phyloP scores from a whole-genome alignment of 1,139 yeast genomes.

The Nadsonia starkeyi-henricii region DNA sequence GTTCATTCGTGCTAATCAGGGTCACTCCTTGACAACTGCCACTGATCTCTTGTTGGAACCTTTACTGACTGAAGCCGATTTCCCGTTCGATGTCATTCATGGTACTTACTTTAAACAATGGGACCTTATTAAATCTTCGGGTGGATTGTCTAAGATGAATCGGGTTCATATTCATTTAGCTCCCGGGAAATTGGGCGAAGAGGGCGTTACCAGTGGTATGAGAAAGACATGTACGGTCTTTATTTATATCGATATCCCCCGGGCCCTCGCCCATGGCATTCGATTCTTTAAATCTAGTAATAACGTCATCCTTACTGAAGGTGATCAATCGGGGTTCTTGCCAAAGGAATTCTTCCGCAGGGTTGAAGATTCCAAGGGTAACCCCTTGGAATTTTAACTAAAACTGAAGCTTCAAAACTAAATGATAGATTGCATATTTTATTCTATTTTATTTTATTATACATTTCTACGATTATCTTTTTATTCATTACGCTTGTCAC shows the following conservation, averaged over 20 bases:
- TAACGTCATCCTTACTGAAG: constrained; percentile 59
- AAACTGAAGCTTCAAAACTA: no score
- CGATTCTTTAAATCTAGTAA: constrained; percentile 52
- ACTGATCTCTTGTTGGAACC: constrained; percentile 32
- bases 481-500: no score
- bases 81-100: constrained; percentile 35
- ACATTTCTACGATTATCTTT: no score
- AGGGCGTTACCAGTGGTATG: constrained; percentile 54
- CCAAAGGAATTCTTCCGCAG: constrained; percentile 33
- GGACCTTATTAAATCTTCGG: constrained; percentile 32
- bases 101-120: constrained; percentile 70
- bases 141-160: constrained; percentile 55
- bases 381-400: constrained; percentile 1
- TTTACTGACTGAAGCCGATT: constrained; percentile 16
- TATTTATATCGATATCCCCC: constrained; percentile 45
- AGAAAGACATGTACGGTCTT: constrained; percentile 44
- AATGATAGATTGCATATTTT: no score
- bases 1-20: constrained; percentile 78
- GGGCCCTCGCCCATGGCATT: constrained; percentile 34
- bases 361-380: constrained; percentile 10
- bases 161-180: constrained; percentile 82
- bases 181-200: constrained; percentile 27
- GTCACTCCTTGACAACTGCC: constrained; percentile 55
- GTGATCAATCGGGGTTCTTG: constrained; percentile 42
- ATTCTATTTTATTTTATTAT: no score